Base-by-base conservation (phyloP, 2,329 filamentous ascomycete genomes). In the Xylaria sp. region DNA sequence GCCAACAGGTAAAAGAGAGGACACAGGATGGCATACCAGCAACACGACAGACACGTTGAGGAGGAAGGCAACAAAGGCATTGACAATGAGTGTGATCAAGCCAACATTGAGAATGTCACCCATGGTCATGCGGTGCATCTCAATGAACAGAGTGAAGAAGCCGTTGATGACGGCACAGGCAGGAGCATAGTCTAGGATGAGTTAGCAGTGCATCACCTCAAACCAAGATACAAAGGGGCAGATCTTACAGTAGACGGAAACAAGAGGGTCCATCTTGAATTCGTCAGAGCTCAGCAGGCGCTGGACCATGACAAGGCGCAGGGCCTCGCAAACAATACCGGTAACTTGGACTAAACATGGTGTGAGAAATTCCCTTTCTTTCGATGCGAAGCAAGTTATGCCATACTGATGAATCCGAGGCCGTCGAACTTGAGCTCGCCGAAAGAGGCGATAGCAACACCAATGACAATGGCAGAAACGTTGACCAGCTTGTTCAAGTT, bases 201-300 rank as follows among this genome's bases (percentile, higher is more conserved):
- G 35, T 65, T 59, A 65, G 59, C 37, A 18, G 11, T 7, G 3
- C 23, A 51, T 23, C 16, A 46, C 2, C 11, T 47, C 13, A 44
- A 50, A 39, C 7, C 4, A 19, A 10, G 37, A 19, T 47, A 16
- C 18, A 11, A 39, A 49, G 13, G 16, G 34, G 19, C 11, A 16
- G 42, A 5, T 46, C 63, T 63, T 65, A 65, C 83, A 42, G 57
- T 65, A 65, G 3, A 65, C 63, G 16, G 89, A 91, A 59, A 94
- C 90, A 35, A 96, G 82, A 44, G 91, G 91, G 71, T 94, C 90
- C 91, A 95, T 94, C 80, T 91, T 92, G 78, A 90, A 76, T 52
- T 92, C 90, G 55, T 89, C 83, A 30, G 83, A 87, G 73, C 86
- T 90, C 52, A 96, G 83, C 68, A 96, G 80, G 61, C 89, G 86